Base-by-base conservation (phyloP, 2,329 filamentous ascomycete genomes). In the Pleomassaria siparia region DNA sequence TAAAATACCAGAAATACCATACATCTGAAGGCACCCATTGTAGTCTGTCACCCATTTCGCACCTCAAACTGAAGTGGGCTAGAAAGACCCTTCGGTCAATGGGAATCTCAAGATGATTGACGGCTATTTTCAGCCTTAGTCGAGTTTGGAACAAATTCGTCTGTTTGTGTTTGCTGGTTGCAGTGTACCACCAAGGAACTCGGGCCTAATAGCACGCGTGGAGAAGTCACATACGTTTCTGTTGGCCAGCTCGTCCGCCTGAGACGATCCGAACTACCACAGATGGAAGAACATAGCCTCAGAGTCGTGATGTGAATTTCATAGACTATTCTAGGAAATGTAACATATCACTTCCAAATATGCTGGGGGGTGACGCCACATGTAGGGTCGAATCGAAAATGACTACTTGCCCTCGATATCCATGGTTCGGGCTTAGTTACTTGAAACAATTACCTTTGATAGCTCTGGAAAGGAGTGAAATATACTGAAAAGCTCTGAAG, bases 401-500 rank as follows among this genome's bases (percentile, higher is more conserved):
- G n/a, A n/a, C n/a, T n/a, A n/a, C n/a, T n/a, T n/a, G n/a, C n/a
- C n/a, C n/a, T n/a, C n/a, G n/a, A n/a, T n/a, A n/a, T n/a, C n/a
- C n/a, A n/a, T n/a, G n/a, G n/a, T n/a, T n/a, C n/a, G n/a, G n/a
- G n/a, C 3, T 35, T 18, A 12, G 4, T 24, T 20, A 22, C 29
- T 9, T 30, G 5, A n/a, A 21, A 6, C 10, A 13, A 22, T 22
- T 13, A 21, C 35, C 9, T 32, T 15, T 43, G 21, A 32, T 30
- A 37, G 29, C 36, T 29, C 26, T 42, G 15, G 40, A 21, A 32
- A 7, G 26, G 13, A 24, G 4, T 42, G 25, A 22, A 32, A 32
- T 28, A 32, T 22, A 42, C n/a, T 40, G 28, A 22, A 40, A 48
- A 37, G 46, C 46, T 41, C 32, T 20, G 11, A 36, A 24, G 29